phyloP scores from a whole-genome alignment of 208 protist genomes.

The Trypanosomatidae sp. region DNA sequence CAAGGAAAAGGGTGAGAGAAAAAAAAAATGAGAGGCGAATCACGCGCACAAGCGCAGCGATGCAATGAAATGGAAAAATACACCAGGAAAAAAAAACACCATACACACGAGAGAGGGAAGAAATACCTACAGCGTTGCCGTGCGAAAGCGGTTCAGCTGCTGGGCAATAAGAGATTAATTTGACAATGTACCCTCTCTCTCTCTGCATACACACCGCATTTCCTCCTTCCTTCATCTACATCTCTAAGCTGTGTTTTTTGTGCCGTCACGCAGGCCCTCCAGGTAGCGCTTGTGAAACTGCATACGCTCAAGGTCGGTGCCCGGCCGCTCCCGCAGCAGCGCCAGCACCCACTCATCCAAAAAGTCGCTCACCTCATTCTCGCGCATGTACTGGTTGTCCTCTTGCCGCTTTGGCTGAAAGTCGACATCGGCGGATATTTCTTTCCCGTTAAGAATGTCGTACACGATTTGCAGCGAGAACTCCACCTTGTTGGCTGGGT shows the following conservation, averaged over 20 bases:
- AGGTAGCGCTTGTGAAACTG: constrained; percentile 88
- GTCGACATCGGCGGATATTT: constrained; percentile 38
- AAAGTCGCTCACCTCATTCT: constrained; percentile 79
- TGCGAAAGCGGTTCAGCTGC: too few relatives aligned
- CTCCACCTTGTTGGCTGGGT: constrained; percentile 52
- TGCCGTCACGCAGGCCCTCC: constrained; percentile 25
- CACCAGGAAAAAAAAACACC: neutral
- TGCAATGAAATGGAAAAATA: too few relatives aligned
- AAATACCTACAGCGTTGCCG: too few relatives aligned
- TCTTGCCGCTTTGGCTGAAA: constrained; percentile 65
- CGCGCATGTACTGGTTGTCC: constrained; percentile 79
- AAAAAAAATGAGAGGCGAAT: too few relatives aligned
- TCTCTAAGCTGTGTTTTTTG: too few relatives aligned
- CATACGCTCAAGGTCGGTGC: constrained; percentile 59
- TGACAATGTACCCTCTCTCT: too few relatives aligned
- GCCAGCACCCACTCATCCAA: constrained; percentile 88
- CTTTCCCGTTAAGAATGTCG: constrained; percentile 57
- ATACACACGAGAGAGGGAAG: too few relatives aligned
- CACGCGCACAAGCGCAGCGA: too few relatives aligned
- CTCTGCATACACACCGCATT: too few relatives aligned
- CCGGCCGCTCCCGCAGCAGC: constrained; percentile 70
- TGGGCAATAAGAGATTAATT: too few relatives aligned
- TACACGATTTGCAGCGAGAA: constrained; percentile 71
- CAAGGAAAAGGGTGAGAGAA: neutral
- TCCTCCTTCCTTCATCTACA: too few relatives aligned